Conservation (phyloP, 1,139 yeast genomes). For the Williopsis jadinii region DNA sequence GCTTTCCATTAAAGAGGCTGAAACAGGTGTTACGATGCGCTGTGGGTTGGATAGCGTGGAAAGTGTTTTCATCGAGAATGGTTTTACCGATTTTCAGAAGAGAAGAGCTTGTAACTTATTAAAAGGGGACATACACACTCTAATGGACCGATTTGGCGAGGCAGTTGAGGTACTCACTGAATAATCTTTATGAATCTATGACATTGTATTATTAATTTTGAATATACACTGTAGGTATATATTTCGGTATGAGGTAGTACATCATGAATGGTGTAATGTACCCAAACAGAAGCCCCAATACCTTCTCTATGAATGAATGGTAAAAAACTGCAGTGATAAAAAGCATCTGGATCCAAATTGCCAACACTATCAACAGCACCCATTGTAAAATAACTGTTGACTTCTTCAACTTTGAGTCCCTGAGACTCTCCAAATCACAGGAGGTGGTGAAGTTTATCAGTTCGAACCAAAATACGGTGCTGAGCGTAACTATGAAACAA, state of each 20-base stretch:
- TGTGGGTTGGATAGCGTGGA: slow-evolving; percentile 10
- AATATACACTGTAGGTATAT: no score
- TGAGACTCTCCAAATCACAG: no score
- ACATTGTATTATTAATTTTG: not conserved
- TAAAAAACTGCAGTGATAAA: slow-evolving; percentile 52
- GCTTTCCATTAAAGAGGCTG: slow-evolving; percentile 6
- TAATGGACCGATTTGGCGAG: slow-evolving; percentile 12
- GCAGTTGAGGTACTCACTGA: slow-evolving; percentile 18
- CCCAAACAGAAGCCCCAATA: slow-evolving; percentile 45
- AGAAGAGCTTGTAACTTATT: slow-evolving; percentile 10
- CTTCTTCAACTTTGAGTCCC: no score
- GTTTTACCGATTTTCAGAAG: slow-evolving; percentile 15
- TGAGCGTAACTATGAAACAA: slow-evolving; percentile 43
- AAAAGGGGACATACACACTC: slow-evolving; percentile 10
- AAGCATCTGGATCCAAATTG: slow-evolving; percentile 40
- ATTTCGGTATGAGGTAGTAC: slow-evolving; percentile 15
- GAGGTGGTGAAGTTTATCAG: slow-evolving; percentile 8
- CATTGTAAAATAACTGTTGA: not conserved
- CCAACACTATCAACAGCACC: slow-evolving; percentile 1
- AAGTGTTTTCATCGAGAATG: slow-evolving; percentile 14
- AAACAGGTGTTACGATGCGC: slow-evolving; percentile 10
- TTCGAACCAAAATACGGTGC: slow-evolving; percentile 38
- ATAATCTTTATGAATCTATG: slow-evolving; percentile 1
- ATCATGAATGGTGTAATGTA: slow-evolving; percentile 33
- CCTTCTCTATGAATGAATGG: slow-evolving; percentile 52